Conservation (phyloP, 2,329 filamentous ascomycete species). For the Dendrostoma leiphaemia region DNA sequence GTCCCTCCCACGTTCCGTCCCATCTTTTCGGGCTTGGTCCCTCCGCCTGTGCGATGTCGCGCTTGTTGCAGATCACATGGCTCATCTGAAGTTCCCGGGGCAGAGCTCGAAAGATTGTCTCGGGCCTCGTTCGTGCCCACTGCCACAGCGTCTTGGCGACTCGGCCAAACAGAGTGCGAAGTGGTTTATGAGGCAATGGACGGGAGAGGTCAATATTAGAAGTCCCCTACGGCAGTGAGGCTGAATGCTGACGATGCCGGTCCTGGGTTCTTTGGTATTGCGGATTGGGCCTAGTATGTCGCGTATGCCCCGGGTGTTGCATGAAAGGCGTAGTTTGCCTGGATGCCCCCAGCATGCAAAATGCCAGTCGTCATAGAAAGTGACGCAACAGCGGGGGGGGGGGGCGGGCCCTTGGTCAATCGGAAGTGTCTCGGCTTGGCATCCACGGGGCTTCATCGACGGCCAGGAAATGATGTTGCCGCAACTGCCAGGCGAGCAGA, state of each 20-base stretch:
- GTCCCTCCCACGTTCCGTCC: background rate
- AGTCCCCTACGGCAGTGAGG: background rate
- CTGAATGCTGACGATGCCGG: background rate
- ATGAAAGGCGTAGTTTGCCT: background rate
- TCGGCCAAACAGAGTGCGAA: no score
- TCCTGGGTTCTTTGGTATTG: no score
- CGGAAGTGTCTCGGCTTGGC: background rate
- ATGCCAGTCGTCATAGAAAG: background rate
- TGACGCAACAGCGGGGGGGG: constrained; percentile 2
- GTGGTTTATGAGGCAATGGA: background rate
- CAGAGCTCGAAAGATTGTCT: no score
- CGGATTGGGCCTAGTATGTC: no score
- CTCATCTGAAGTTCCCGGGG: no score
- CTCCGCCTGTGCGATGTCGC: background rate
- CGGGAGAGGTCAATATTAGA: no score
- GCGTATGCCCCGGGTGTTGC: background rate
- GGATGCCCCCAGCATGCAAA: background rate
- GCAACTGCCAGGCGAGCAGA: background rate
- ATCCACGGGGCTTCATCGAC: no score
- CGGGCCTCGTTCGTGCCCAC: no score
- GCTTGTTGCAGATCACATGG: no score
- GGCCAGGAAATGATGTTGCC: background rate
- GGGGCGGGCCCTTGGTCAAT: background rate
- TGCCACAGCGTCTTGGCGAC: background rate
- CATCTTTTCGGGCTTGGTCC: background rate